phyloP scores from a whole-genome alignment of 129 eudicot genomes.

The Chrysanthemum seticuspe region DNA sequence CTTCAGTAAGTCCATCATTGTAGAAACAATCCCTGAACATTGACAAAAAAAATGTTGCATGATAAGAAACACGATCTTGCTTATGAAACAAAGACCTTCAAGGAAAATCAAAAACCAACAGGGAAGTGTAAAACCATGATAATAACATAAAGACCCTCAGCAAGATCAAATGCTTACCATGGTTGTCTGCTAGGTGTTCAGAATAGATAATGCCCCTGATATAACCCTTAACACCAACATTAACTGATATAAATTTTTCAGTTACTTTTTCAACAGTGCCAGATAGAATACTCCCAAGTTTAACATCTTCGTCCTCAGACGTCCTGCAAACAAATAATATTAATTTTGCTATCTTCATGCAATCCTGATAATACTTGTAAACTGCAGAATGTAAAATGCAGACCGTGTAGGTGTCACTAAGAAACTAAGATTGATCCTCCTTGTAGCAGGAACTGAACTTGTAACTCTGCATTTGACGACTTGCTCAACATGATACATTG shows the following conservation, averaged over 20 bases:
- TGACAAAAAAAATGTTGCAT: conserved; percentile 11
- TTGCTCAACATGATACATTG: conserved; percentile 86
- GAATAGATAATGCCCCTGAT: conserved; percentile 67
- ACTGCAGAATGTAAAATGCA: conserved; percentile 10
- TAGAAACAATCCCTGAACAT: conserved; percentile 67
- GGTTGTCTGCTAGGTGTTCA: conserved; percentile 90
- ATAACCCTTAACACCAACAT: conserved; percentile 53
- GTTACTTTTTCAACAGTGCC: conserved; percentile 74
- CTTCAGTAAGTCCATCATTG: conserved; percentile 56
- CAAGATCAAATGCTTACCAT: conserved; percentile 42
- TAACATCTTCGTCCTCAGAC: conserved; percentile 51
- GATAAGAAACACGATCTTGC: conserved; percentile 1
- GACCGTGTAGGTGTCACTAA: conserved; percentile 62
- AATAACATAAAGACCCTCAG: background rate
- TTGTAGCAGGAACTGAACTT: conserved; percentile 66
- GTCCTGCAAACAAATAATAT: conserved; percentile 36
- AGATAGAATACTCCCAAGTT: conserved; percentile 77
- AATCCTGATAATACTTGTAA: conserved; percentile 5
- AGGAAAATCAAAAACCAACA: background rate
- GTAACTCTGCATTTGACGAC: conserved; percentile 91
- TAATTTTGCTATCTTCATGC: conserved; percentile 5
- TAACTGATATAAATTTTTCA: conserved; percentile 50
- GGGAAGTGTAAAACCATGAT: background rate
- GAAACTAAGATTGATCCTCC: conserved; percentile 79
- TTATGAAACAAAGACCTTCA: background rate